Conservation (phyloP, 2,329 filamentous ascomycete species). For the Zymoseptoria brevis region DNA sequence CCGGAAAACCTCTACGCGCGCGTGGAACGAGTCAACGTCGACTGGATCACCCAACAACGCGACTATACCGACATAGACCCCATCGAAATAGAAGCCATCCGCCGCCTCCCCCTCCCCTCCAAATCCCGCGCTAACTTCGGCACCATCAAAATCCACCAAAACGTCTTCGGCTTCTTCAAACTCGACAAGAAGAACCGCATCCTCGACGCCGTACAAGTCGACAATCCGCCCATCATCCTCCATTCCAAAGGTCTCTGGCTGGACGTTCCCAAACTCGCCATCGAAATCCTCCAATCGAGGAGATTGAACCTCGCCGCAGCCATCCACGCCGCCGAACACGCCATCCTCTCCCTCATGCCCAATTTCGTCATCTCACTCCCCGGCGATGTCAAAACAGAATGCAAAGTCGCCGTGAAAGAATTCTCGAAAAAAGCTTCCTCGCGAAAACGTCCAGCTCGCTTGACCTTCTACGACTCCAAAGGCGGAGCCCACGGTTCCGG, state of each 20-base stretch:
- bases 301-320: conserved; percentile 75
- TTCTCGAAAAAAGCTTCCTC: conserved; percentile 61
- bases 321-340: conserved; percentile 93
- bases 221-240: conserved; percentile 83
- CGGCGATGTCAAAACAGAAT: conserved; percentile 88
- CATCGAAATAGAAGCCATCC: conserved; percentile 80
- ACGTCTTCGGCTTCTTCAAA: conserved; percentile 96
- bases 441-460: conserved; percentile 75
- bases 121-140: conserved; percentile 73
- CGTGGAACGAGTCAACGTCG: conserved; percentile 81
- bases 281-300: conserved; percentile 67
- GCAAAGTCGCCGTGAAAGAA: conserved; percentile 82
- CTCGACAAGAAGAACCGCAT: conserved; percentile 79
- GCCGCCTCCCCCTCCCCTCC: conserved; percentile 54
- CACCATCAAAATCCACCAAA: conserved; percentile 73
- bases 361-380: conserved; percentile 86
- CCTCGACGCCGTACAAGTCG: conserved; percentile 83
- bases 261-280: conserved; percentile 70
- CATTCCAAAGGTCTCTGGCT: conserved; percentile 91
- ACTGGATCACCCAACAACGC: conserved; percentile 89
- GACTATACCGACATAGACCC: conserved; percentile 94
- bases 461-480: conserved; percentile 94
- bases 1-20: conserved; percentile 74
- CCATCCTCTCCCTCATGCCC: conserved; percentile 75
- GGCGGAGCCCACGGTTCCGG: conserved; percentile 76